Conservation (phyloP, 2,329 filamentous ascomycete genomes). For the Xylaria arbuscula region DNA sequence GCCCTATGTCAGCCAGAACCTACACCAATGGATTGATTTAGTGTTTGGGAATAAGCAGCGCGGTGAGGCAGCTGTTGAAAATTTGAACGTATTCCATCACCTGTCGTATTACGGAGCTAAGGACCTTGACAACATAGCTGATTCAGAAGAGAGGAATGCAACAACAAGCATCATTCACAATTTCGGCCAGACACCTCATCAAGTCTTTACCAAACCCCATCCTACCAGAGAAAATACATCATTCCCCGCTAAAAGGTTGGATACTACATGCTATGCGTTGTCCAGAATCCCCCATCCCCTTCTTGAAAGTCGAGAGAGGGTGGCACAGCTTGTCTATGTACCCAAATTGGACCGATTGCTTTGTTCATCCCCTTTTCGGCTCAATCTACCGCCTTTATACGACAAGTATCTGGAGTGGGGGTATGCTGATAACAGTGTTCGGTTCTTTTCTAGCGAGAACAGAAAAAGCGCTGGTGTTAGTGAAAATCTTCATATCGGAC, state of each 20-base stretch:
- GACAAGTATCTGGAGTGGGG: slow-evolving; percentile 97
- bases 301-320: slow-evolving; percentile 79
- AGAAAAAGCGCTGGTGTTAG: slow-evolving; percentile 86
- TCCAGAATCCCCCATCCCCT: slow-evolving; percentile 83
- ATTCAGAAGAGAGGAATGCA: slow-evolving; percentile 85
- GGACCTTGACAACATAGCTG: slow-evolving; percentile 89
- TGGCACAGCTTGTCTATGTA: slow-evolving; percentile 82
- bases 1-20: slow-evolving; percentile 86
- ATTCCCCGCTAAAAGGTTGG: slow-evolving; percentile 75
- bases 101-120: slow-evolving; percentile 94
- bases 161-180: slow-evolving; percentile 98
- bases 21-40: slow-evolving; percentile 96
- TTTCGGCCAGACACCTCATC: slow-evolving; percentile 96
- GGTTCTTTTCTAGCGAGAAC: slow-evolving; percentile 88
- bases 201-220: slow-evolving; percentile 88
- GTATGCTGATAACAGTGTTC: slow-evolving; percentile 90
- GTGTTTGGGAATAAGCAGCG: slow-evolving; percentile 95
- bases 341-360: slow-evolving; percentile 84
- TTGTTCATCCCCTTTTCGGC: slow-evolving; percentile 82
- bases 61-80: slow-evolving; percentile 90
- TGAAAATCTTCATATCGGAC: slow-evolving; percentile 92
- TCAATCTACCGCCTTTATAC: slow-evolving; percentile 86
- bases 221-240: slow-evolving; percentile 76
- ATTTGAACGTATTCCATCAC: slow-evolving; percentile 94
- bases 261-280: slow-evolving; percentile 80